These are phyloP conservation scores for Pseudocercospora musae DNA, from an alignment of 2,329 filamentous ascomycete species.

Conservation along the genomic window DNA sequence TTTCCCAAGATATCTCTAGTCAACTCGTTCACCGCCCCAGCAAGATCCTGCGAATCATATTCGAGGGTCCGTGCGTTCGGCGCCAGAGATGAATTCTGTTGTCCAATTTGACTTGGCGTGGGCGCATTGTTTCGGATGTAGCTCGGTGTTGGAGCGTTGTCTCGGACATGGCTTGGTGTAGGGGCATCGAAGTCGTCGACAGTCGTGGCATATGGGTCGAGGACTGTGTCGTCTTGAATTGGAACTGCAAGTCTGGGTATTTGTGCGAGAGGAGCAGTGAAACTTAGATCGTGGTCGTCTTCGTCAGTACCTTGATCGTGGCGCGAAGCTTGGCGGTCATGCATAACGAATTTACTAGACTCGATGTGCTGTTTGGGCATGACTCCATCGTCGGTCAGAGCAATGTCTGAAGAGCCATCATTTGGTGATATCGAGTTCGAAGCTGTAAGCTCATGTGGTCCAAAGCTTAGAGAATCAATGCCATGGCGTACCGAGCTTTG, in stretches of 20 bases:
- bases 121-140: background rate
- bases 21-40: conserved; percentile 6
- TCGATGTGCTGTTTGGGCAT: background rate
- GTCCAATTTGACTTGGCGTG: conserved; percentile 3
- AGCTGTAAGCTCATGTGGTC: background rate
- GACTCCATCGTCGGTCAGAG: background rate
- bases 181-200: conserved; percentile 6
- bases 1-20: conserved; percentile 8
- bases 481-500: background rate
- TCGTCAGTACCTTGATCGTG: background rate
- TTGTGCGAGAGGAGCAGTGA: background rate
- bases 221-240: background rate
- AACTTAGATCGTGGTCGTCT: background rate
- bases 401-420: background rate
- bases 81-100: background rate
- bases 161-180: background rate
- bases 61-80: background rate
- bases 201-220: background rate
- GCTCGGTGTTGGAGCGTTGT: background rate
- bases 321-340: background rate
- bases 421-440: background rate
- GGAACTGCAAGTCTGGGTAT: background rate
- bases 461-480: background rate
- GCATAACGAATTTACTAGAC: background rate
- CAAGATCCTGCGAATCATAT: conserved; percentile 11